Conservation (phyloP, 1,139 yeast genomes). For the Casaregolazyma suthepensis region DNA sequence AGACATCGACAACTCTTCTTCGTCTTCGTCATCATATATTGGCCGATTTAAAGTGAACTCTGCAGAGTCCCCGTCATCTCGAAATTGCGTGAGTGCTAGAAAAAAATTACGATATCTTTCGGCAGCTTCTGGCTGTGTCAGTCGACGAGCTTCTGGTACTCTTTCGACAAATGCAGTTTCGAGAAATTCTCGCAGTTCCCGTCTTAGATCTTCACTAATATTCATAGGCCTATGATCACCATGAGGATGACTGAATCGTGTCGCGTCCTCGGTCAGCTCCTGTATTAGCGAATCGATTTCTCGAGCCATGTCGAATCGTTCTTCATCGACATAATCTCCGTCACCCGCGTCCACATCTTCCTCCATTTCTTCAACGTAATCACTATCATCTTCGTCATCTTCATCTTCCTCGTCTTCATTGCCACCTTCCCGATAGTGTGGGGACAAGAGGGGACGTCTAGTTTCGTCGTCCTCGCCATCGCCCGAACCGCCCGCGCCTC, state of each 20-base stretch:
- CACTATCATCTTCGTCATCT: conserved; percentile 1
- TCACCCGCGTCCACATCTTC: not conserved
- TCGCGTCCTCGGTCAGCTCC: not conserved
- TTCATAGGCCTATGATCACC: not conserved
- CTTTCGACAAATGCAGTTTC: not conserved
- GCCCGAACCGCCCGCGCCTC: conserved; percentile 1
- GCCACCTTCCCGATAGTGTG: conserved; percentile 2
- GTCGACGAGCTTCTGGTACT: not conserved
- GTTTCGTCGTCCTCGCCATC: conserved; percentile 11
- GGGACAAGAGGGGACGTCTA: conserved; percentile 4
- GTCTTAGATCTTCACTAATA: not conserved
- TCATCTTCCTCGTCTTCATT: not conserved
- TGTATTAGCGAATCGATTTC: not conserved
- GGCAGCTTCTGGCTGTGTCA: not conserved
- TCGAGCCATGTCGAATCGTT: conserved; percentile 5
- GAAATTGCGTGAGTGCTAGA: not conserved
- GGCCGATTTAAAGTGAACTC: not conserved
- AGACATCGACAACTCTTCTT: not conserved
- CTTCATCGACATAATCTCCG: conserved; percentile 2
- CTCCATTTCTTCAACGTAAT: not conserved
- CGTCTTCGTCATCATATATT: conserved; percentile 2
- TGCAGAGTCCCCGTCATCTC: not conserved
- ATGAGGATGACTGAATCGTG: not conserved
- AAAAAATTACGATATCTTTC: not conserved
- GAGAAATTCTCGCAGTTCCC: not conserved